These are phyloP conservation scores for Lasiosphaeriaceae sp. DNA, from an alignment of 495 filamentous ascomycete species.

Conservation along the genomic window DNA sequence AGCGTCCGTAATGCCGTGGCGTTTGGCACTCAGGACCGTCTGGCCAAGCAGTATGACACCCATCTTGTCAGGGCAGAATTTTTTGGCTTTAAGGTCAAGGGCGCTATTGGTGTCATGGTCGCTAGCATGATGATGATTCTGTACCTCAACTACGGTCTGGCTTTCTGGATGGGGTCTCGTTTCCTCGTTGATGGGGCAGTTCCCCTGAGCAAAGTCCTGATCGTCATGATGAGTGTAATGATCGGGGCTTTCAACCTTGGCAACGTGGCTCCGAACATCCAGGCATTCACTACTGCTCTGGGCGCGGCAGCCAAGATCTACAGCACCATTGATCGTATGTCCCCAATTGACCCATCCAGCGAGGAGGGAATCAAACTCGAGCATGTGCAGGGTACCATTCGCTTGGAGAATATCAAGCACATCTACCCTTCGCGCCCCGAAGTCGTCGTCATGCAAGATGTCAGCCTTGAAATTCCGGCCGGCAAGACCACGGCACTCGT, in stretches of 20 bases:
- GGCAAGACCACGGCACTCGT: slow-evolving; percentile 87
- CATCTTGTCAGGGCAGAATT: slow-evolving; percentile 69
- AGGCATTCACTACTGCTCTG: slow-evolving; percentile 69
- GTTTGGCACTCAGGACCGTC: slow-evolving; percentile 86
- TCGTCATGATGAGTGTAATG: slow-evolving; percentile 82
- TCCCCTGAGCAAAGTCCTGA: slow-evolving; percentile 56
- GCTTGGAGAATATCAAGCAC: slow-evolving; percentile 80
- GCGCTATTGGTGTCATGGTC: slow-evolving; percentile 69
- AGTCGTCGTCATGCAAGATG: slow-evolving; percentile 78
- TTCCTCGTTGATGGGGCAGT: slow-evolving; percentile 69
- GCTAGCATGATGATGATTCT: slow-evolving; percentile 77
- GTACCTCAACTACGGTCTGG: slow-evolving; percentile 84
- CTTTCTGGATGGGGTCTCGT: slow-evolving; percentile 91
- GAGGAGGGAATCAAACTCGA: slow-evolving; percentile 68
- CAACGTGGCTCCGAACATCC: slow-evolving; percentile 79
- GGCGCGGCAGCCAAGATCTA: slow-evolving; percentile 89
- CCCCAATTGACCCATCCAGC: slow-evolving; percentile 76
- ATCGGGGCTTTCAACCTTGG: slow-evolving; percentile 89
- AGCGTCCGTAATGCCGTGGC: slow-evolving; percentile 91
- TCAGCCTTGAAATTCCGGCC: slow-evolving; percentile 73
- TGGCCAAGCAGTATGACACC: slow-evolving; percentile 76
- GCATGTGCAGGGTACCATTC: slow-evolving; percentile 69
- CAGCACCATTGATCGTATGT: slow-evolving; percentile 84
- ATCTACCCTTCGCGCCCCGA: slow-evolving; percentile 92
- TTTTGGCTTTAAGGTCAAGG: slow-evolving; percentile 73